Percentiles rank a stretch among this genome's conserved stretches.
Conservation (phyloP, 306 rosid species). For the Quercus robur region DNA sequence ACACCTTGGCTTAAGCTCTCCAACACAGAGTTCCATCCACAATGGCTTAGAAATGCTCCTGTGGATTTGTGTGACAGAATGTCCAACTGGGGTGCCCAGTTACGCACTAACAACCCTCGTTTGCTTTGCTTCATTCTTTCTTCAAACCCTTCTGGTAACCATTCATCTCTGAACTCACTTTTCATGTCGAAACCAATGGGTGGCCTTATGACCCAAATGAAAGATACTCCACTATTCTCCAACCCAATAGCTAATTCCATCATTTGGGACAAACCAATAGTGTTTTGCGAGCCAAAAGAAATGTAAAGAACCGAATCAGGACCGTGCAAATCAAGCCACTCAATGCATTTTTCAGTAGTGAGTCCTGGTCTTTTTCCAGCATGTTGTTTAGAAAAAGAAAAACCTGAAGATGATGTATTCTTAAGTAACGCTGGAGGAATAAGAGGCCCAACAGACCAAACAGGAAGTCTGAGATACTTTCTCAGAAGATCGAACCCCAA, state of each 20-base stretch:
- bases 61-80: slow-evolving; percentile 54
- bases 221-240: slow-evolving; percentile 48
- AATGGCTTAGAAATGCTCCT: slow-evolving; percentile 73
- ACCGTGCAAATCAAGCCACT: slow-evolving; percentile 50
- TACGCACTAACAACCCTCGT: slow-evolving; percentile 45
- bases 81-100: slow-evolving; percentile 85
- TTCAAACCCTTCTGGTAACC: slow-evolving; percentile 69
- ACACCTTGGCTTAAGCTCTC: slow-evolving; percentile 74
- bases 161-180: slow-evolving; percentile 42
- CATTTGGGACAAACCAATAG: slow-evolving; percentile 57
- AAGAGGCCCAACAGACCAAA: slow-evolving; percentile 64
- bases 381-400: slow-evolving; percentile 25
- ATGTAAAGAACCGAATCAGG: slow-evolving; percentile 57
- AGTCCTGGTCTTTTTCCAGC: slow-evolving; percentile 51
- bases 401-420: background rate
- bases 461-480: slow-evolving; percentile 30
- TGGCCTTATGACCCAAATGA: slow-evolving; percentile 78
- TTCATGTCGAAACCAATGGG: slow-evolving; percentile 57
- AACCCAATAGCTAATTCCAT: slow-evolving; percentile 64
- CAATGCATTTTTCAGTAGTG: slow-evolving; percentile 35
- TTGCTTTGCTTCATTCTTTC: slow-evolving; percentile 42
- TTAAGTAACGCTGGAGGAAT: slow-evolving; percentile 14
- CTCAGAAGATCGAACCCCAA: slow-evolving; percentile 53
- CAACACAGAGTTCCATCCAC: slow-evolving; percentile 84
- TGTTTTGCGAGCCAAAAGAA: slow-evolving; percentile 86